Conservation (phyloP, 2,329 filamentous ascomycete species). For the Neocucurbitaria cava region DNA sequence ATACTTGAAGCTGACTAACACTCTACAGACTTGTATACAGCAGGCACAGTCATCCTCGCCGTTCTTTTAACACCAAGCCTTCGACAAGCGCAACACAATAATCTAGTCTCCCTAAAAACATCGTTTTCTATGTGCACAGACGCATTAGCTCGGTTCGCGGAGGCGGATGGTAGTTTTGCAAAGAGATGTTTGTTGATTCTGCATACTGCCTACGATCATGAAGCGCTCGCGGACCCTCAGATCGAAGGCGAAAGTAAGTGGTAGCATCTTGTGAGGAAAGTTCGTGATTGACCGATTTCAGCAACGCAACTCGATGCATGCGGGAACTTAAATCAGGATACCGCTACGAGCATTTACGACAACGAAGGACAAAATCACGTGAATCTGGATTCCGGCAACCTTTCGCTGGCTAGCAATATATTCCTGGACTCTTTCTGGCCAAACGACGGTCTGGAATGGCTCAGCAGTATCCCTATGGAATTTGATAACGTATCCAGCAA, state of each 20-base stretch:
- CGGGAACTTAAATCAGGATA: neutral
- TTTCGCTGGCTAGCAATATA: neutral
- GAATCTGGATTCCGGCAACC: neutral
- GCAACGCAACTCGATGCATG: neutral
- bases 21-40: slow-evolving; percentile 3
- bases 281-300: neutral
- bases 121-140: slow-evolving; percentile 1
- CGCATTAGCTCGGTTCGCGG: neutral
- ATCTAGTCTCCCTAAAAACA: neutral
- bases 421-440: slow-evolving; percentile 3
- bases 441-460: slow-evolving; percentile 2
- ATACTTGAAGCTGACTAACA: neutral
- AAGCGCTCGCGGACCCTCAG: neutral
- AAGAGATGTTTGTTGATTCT: slow-evolving; percentile 6
- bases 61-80: slow-evolving; percentile 3
- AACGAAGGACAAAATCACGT: neutral
- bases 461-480: slow-evolving; percentile 2
- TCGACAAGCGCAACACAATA: neutral
- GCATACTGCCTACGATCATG: neutral
- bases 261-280: neutral
- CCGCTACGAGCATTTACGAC: neutral
- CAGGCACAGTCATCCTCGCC: slow-evolving; percentile 8
- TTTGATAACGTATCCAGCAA: neutral
- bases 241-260: neutral
- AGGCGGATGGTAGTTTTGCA: slow-evolving; percentile 2